A percentile compares a stretch with the other conserved stretches of the same genome.
These are phyloP conservation scores for Syncephalastrum monosporum DNA, from an alignment of 371 early-diverging fungal species.

Conservation along the genomic window DNA sequence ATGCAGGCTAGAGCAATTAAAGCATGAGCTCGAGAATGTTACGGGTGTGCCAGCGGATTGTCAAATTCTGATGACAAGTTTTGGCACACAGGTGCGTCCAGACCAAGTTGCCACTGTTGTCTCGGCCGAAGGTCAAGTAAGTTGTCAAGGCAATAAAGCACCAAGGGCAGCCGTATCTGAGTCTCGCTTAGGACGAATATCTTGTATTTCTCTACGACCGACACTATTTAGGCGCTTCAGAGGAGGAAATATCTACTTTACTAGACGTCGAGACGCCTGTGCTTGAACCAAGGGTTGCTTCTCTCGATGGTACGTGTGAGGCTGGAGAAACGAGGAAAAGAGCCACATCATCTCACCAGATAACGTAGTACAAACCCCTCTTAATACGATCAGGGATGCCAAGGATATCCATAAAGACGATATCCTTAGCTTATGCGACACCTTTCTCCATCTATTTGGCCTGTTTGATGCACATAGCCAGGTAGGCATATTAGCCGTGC, in stretches of 20 bases:
- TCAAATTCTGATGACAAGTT: constrained; percentile 66
- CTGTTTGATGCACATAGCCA: constrained; percentile 34
- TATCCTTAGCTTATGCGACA: no score
- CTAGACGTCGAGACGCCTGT: constrained; percentile 40
- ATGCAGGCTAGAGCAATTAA: constrained; percentile 51
- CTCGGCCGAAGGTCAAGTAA: constrained; percentile 53
- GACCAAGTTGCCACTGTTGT: constrained; percentile 50
- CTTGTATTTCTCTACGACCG: constrained; percentile 46
- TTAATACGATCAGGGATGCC: constrained; percentile 6
- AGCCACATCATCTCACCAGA: not conserved
- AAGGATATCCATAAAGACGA: constrained; percentile 6
- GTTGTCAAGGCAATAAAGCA: not conserved
- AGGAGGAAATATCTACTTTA: constrained; percentile 25
- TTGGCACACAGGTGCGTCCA: constrained; percentile 53
- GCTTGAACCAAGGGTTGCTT: constrained; percentile 28
- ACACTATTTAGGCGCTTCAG: constrained; percentile 33
- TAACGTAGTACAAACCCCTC: constrained; percentile 4
- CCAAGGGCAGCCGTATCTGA: not conserved
- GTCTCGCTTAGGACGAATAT: constrained; percentile 34
- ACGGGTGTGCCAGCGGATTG: constrained; percentile 47
- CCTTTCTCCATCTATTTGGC: constrained; percentile 18
- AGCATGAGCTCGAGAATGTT: constrained; percentile 43
- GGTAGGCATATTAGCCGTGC: constrained; percentile 13
- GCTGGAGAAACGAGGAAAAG: not conserved
- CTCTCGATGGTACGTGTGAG: constrained; percentile 28